These are phyloP conservation scores for Entomortierella chlamydospora DNA, from an alignment of 192 early-diverging fungal genomes.

Conservation along the genomic window DNA sequence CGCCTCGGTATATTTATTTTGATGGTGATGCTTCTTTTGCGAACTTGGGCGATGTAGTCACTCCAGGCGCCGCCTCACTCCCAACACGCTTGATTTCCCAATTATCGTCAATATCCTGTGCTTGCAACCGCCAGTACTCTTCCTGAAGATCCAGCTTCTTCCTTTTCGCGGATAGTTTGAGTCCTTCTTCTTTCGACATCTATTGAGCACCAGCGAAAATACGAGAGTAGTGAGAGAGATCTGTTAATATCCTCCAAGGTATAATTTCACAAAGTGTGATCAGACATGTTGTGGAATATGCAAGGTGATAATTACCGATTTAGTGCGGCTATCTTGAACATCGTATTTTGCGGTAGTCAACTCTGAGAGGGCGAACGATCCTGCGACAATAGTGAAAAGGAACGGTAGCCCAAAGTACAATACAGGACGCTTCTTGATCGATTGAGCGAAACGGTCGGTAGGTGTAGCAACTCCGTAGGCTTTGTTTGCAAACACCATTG, in stretches of 20 bases:
- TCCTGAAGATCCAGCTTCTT: slow-evolving; percentile 76
- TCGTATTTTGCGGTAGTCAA: slow-evolving; percentile 84
- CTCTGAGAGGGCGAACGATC: slow-evolving; percentile 76
- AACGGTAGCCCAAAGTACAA: slow-evolving; percentile 79
- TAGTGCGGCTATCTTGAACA: slow-evolving; percentile 69
- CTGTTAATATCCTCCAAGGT: too few relatives aligned
- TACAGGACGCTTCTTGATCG: slow-evolving; percentile 61
- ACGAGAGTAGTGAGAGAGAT: too few relatives aligned
- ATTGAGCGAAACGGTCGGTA: slow-evolving; percentile 22
- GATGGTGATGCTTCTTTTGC: background rate
- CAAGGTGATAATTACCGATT: slow-evolving; percentile 41
- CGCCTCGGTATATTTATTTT: background rate
- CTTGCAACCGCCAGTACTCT: slow-evolving; percentile 70
- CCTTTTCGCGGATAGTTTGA: slow-evolving; percentile 64
- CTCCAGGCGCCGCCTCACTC: slow-evolving; percentile 20
- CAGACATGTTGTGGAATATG: too few relatives aligned
- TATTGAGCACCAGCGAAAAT: slow-evolving; percentile 16
- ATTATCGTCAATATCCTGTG: slow-evolving; percentile 46
- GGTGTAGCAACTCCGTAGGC: slow-evolving; percentile 36
- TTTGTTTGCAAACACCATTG: slow-evolving; percentile 52
- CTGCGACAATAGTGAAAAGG: slow-evolving; percentile 73
- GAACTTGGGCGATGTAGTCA: slow-evolving; percentile 33
- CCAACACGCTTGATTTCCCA: slow-evolving; percentile 56
- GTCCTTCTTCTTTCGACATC: slow-evolving; percentile 67
- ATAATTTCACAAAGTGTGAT: too few relatives aligned